Base-by-base conservation (phyloP, 805 yeast genomes). In the Candida tammaniensis region DNA sequence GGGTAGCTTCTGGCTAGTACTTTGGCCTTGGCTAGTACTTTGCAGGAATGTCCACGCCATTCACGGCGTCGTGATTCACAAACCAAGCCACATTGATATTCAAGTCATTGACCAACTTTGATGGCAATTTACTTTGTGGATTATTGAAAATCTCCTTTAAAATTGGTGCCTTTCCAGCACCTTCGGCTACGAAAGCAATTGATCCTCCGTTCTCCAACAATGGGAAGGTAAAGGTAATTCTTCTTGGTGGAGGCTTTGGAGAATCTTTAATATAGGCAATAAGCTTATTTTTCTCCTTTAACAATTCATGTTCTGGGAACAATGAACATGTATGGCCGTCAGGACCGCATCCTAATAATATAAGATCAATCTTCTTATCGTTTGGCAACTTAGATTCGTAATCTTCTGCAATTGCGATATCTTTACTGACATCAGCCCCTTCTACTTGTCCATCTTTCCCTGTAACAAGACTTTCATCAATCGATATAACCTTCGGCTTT, bases 291-390 rank as follows among this genome's bases (percentile, higher is more conserved):
- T 62, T 56, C 53, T 82, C 91, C 23, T 71, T 44, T 37, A 88
- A 68, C 49, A 86, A 69, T 40, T 58, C 49, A 57, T 87, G 96
- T 24, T 82, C 88, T 9, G 96, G 96, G 75, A 88, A 88, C 43
- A 88, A 68, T 1, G 96, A 88, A 64, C 95, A 86, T 4, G 96
- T 88, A 59, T 88, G 97, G 24, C 96, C 97, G 52, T 88, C 97
- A 22, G 96, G 96, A 6, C 97, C 97, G 57, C 93, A 84, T 15
- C 97, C 97, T 43, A 88, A 70, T 36, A 87, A 64, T 15, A 88
- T 64, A 48, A 87, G 64, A 58, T 88, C 95, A 18, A 80, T 51
- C 39, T 58, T 52, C 15, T 48, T 53, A 36, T 57, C 57, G 6
- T 41, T 22, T 7, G 91, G 86, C 33, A 88, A 59, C 27, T 68